phyloP scores from a whole-genome alignment of 306 rosid genomes.

The Geum urbanum region DNA sequence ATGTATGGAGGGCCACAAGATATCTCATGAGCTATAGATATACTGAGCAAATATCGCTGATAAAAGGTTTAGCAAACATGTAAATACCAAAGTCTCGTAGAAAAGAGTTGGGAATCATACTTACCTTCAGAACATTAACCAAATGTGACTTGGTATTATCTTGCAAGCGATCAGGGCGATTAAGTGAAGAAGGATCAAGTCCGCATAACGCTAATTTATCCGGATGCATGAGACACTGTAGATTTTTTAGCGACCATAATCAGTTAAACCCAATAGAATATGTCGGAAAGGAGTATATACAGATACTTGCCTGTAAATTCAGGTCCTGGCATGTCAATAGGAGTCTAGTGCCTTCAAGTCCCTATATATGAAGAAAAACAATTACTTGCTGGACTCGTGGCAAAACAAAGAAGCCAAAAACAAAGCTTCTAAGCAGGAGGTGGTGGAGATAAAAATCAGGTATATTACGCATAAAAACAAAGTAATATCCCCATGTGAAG shows the following conservation, averaged over 20 bases:
- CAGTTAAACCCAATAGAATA: constrained; percentile 19
- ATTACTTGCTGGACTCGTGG: neutral
- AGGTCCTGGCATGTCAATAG: constrained; percentile 73
- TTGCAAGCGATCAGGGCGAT: constrained; percentile 82
- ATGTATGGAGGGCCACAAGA: neutral
- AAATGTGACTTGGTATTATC: constrained; percentile 59
- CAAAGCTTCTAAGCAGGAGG: neutral
- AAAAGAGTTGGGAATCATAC: constrained; percentile 11
- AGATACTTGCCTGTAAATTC: constrained; percentile 54
- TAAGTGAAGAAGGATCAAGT: constrained; percentile 72
- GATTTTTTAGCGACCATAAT: constrained; percentile 11
- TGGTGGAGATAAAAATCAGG: neutral
- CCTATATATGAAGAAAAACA: constrained; percentile 37
- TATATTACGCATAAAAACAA: neutral
- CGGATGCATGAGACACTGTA: constrained; percentile 59
- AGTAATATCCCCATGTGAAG: neutral
- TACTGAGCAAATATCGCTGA: neutral
- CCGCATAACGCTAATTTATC: constrained; percentile 80
- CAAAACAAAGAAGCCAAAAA: neutral
- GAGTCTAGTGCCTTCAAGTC: constrained; percentile 63
- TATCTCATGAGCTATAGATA: neutral
- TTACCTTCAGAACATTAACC: constrained; percentile 74
- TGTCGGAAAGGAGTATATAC: constrained; percentile 13
- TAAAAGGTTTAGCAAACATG: neutral
- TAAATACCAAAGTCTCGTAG: neutral